These are phyloP conservation scores for Paraphoma sp. DNA, from an alignment of 2,329 filamentous ascomycete genomes.

Conservation along the genomic window DNA sequence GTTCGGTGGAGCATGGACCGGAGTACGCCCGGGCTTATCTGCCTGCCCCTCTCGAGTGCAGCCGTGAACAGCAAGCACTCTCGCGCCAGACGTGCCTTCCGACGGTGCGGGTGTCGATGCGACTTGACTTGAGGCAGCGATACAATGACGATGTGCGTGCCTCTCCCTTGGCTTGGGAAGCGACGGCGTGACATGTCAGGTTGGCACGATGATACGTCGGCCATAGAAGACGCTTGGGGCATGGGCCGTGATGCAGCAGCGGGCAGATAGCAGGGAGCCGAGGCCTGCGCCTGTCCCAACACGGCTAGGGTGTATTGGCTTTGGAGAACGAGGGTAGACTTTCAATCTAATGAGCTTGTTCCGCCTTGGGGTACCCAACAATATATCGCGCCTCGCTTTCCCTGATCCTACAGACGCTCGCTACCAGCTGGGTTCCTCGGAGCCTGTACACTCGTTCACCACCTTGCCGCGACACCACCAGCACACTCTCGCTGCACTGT, in stretches of 20 bases:
- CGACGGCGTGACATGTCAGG: no score
- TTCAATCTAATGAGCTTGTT: neutral
- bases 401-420: constrained; percentile 11
- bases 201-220: no score
- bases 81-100: neutral
- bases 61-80: neutral
- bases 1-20: neutral
- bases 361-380: constrained; percentile 17
- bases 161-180: no score
- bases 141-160: no score
- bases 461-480: constrained; percentile 1
- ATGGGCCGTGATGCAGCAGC: neutral
- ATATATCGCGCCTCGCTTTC: constrained; percentile 12
- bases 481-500: constrained; percentile 2
- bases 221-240: no score
- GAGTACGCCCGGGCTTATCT: neutral
- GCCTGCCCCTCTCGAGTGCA: neutral
- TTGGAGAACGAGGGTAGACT: neutral
- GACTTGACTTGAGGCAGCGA: no score
- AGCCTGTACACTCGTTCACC: constrained; percentile 25
- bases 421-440: constrained; percentile 14
- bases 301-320: neutral
- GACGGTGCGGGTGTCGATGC: no score
- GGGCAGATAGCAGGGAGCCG: neutral
- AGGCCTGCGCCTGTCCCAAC: no score